Evolutionary conservation across 345 rosid species (phyloP).

Genomic region (Raphanus sativus): DNA sequence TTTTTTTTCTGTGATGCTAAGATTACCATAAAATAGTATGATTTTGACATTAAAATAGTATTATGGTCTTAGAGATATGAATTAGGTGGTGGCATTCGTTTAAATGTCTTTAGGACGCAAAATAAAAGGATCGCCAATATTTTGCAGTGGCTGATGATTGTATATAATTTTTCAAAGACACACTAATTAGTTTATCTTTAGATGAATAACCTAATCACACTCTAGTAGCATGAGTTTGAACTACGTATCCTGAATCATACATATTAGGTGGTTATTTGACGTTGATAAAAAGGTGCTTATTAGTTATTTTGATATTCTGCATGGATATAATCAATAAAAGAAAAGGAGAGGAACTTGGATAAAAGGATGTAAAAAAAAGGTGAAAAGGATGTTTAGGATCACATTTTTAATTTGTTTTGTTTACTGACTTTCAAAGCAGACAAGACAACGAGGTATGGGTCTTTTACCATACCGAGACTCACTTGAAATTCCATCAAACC

Average conservation of each 20-base stretch:
- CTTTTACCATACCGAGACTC: slow-evolving; percentile 33
- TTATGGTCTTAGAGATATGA: no score
- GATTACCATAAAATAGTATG: no score
- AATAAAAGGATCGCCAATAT: no score
- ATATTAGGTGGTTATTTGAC: neutral
- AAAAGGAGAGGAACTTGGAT: neutral
- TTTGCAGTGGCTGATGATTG: no score
- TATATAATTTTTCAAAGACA: no score
- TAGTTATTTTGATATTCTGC: neutral
- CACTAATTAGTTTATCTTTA: no score
- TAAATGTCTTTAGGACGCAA: no score
- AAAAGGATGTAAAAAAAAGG: slow-evolving; percentile 4
- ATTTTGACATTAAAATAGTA: no score
- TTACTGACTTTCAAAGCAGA: slow-evolving; percentile 34
- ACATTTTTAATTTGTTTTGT: neutral
- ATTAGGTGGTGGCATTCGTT: no score
- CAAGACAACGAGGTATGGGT: slow-evolving; percentile 40
- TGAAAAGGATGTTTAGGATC: slow-evolving; percentile 35
- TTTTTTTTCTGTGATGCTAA: no score
- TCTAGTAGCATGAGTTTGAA: neutral
- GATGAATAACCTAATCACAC: neutral
- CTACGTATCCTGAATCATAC: no score
- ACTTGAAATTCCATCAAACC: slow-evolving; percentile 35
- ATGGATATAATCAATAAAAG: neutral
- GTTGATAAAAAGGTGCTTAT: no score